Conservation (phyloP, 139 green algal genomes). For the Nannochloris sp. region DNA sequence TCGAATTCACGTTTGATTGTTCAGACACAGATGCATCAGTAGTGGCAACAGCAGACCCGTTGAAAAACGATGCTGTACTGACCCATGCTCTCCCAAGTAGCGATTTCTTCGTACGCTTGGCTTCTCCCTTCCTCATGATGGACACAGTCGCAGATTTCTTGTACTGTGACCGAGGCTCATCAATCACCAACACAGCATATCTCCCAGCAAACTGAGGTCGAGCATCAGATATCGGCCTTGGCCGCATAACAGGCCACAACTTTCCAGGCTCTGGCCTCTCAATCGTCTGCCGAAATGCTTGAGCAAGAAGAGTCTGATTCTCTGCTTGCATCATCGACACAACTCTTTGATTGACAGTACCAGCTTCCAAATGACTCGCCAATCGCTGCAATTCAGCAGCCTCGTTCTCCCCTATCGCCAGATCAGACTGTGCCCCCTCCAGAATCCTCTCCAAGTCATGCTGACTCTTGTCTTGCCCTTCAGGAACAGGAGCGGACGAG, state of each 20-base stretch:
- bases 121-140: not conserved
- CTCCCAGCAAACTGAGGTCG: slow-evolving; percentile 4
- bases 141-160: not conserved
- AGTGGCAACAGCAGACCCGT: too few species aligned
- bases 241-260: slow-evolving; percentile 3
- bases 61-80: too few species aligned
- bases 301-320: not conserved
- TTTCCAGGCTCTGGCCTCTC: not conserved
- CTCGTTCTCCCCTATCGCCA: not conserved
- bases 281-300: not conserved
- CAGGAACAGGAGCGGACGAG: not conserved
- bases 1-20: too few species aligned
- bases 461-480: too few species aligned
- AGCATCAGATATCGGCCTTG: not conserved
- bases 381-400: too few species aligned
- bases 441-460: not conserved
- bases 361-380: too few species aligned
- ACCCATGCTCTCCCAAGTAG: too few species aligned
- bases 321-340: not conserved
- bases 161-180: not conserved
- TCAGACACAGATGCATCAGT: too few species aligned
- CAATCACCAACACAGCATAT: slow-evolving; percentile 8
- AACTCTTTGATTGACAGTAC: not conserved
- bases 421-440: not conserved
- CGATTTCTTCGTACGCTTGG: too few species aligned